Conservation (phyloP, 225 moss, liverwort and hornwort genomes). For the Polytrichum commune region DNA sequence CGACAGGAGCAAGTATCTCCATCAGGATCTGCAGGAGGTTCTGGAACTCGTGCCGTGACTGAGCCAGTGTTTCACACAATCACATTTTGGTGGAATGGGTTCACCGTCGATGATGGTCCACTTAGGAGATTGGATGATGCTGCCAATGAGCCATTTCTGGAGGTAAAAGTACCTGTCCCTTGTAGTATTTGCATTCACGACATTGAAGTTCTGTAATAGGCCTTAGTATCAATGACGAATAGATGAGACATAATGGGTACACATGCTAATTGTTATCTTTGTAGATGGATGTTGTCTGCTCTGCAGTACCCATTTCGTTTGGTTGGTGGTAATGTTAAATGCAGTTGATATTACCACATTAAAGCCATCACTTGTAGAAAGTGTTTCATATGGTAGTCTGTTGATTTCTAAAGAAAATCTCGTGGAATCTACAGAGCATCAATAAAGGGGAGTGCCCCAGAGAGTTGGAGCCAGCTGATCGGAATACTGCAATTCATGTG, state of each 20-base stretch:
- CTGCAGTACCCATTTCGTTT: too few relatives aligned
- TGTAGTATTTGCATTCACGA: too few relatives aligned
- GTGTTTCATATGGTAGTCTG: too few relatives aligned
- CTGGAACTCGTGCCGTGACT: constrained; percentile 27
- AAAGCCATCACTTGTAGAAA: too few relatives aligned
- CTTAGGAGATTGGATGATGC: constrained; percentile 78
- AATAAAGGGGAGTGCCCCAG: constrained; percentile 81
- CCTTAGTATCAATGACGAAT: too few relatives aligned
- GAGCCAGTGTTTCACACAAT: constrained; percentile 82
- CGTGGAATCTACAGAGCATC: constrained; percentile 54
- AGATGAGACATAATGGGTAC: too few relatives aligned
- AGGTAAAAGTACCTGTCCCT: constrained; percentile 24
- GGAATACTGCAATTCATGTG: constrained; percentile 72
- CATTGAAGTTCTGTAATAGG: too few relatives aligned
- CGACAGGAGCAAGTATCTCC: constrained; percentile 33
- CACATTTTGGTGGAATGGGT: constrained; percentile 90
- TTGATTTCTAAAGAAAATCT: too few relatives aligned
- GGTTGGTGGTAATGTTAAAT: too few relatives aligned
- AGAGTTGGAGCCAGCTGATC: constrained; percentile 85
- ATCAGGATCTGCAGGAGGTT: constrained; percentile 26
- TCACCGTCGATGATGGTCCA: constrained; percentile 77
- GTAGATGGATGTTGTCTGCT: too few relatives aligned
- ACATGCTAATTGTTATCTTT: too few relatives aligned
- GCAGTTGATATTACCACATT: too few relatives aligned
- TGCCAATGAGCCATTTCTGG: constrained; percentile 71